Conservation (phyloP, 352 stramenopile species). For the Aphanomyces stellatus region DNA sequence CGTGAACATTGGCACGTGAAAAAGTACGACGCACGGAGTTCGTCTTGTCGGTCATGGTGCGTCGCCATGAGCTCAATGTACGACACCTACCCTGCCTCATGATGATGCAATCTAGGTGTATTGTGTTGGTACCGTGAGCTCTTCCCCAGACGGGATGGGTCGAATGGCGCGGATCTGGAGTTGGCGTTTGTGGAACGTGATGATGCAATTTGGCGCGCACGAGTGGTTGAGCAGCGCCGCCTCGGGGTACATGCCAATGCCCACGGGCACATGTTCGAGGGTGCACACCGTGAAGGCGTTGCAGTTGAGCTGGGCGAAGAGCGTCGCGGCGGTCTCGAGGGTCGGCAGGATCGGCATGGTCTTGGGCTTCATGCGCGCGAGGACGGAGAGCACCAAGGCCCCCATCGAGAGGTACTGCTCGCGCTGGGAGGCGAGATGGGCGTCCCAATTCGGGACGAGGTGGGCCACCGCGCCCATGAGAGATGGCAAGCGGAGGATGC, state of each 20-base stretch:
- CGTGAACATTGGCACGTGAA: constrained; percentile 46
- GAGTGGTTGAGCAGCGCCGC: constrained; percentile 70
- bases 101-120: no score
- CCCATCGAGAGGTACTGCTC: constrained; percentile 48
- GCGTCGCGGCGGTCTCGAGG: constrained; percentile 27
- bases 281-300: constrained; percentile 69
- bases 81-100: constrained; percentile 43
- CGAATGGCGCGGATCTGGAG: constrained; percentile 43
- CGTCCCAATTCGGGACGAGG: constrained; percentile 22
- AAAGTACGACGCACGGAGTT: constrained; percentile 54
- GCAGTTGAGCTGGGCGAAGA: constrained; percentile 70
- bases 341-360: constrained; percentile 20
- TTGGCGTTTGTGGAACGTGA: constrained; percentile 42
- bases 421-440: constrained; percentile 33
- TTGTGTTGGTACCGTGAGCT: constrained; percentile 51
- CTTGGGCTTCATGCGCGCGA: constrained; percentile 40
- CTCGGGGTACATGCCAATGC: constrained; percentile 53
- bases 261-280: constrained; percentile 34
- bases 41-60: constrained; percentile 25
- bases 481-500: constrained; percentile 43
- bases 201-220: constrained; percentile 61
- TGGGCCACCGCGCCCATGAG: not conserved
- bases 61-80: constrained; percentile 63
- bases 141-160: constrained; percentile 33
- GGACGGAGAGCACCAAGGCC: constrained; percentile 43